Evolutionary conservation across 192 early-diverging fungal species (phyloP).

Genomic region (Geranomyces variabilis): DNA sequence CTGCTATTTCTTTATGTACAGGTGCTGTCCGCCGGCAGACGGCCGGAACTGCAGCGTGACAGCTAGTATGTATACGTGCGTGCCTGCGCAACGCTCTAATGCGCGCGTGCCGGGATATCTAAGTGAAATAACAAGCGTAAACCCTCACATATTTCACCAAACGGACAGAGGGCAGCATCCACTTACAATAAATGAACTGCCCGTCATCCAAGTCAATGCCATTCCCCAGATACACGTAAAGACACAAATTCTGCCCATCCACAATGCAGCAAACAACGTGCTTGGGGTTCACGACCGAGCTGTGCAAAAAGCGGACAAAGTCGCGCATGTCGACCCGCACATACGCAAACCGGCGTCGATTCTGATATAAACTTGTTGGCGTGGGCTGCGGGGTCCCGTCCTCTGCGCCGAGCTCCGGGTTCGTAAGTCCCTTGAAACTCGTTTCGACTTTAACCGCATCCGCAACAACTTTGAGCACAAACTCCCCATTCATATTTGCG

Average conservation of each 20-base stretch:
- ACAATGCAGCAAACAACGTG: slow-evolving; percentile 72
- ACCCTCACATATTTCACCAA: too few relatives aligned
- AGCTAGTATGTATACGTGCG: too few relatives aligned
- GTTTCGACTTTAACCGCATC: slow-evolving; percentile 65
- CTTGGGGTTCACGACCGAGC: slow-evolving; percentile 74
- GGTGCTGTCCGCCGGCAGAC: too few relatives aligned
- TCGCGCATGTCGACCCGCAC: slow-evolving; percentile 72
- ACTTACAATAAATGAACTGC: slow-evolving; percentile 35
- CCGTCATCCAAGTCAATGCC: slow-evolving; percentile 32
- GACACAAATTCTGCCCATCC: slow-evolving; percentile 22
- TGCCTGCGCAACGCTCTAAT: too few relatives aligned
- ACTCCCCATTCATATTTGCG: slow-evolving; percentile 72
- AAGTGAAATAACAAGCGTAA: too few relatives aligned
- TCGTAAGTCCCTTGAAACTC: slow-evolving; percentile 60
- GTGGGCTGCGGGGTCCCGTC: slow-evolving; percentile 3
- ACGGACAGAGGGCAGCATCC: not conserved
- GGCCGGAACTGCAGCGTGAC: too few relatives aligned
- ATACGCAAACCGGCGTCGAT: slow-evolving; percentile 60
- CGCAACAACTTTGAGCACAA: slow-evolving; percentile 60
- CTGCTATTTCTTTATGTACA: too few relatives aligned
- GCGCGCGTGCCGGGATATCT: too few relatives aligned
- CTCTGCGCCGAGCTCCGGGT: slow-evolving; percentile 56
- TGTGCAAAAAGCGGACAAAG: slow-evolving; percentile 77
- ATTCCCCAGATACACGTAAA: slow-evolving; percentile 39
- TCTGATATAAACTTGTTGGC: slow-evolving; percentile 30